phyloP scores from a whole-genome alignment of 179 eudicot genomes.

The Nepenthes alata region DNA sequence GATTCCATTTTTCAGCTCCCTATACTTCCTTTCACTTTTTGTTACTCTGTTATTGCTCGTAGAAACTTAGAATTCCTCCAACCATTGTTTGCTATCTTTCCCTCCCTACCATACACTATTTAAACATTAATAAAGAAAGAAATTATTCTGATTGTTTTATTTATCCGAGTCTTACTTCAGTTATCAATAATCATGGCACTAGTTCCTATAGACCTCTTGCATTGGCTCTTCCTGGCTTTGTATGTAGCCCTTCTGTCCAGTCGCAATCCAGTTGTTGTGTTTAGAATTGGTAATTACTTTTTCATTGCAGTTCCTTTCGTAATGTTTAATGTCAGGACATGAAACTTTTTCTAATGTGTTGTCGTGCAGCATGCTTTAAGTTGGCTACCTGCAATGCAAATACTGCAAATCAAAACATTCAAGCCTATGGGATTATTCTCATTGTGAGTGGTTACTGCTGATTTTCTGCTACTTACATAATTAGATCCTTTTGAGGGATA shows the following conservation, averaged over 20 bases:
- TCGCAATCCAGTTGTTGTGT: background rate
- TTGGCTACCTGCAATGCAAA: conserved; percentile 59
- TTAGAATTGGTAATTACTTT: background rate
- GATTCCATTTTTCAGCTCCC: no score
- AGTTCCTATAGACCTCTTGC: background rate
- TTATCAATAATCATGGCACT: background rate
- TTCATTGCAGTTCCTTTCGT: background rate
- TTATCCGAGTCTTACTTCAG: no score
- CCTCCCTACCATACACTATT: no score
- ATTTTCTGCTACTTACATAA: no score
- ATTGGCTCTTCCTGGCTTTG: background rate
- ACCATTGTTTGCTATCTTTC: no score
- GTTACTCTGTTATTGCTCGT: no score
- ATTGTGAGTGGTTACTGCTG: conserved; percentile 41
- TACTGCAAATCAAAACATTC: conserved; percentile 60
- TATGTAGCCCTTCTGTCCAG: background rate
- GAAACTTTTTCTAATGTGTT: background rate
- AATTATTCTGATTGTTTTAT: no score
- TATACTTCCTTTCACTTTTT: no score
- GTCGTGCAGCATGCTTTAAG: conserved; percentile 61
- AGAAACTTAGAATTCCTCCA: no score
- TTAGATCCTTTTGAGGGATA: no score
- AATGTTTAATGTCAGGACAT: no score
- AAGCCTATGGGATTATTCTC: conserved; percentile 61
- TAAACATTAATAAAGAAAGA: no score